These are phyloP conservation scores for Rhizopus stolonifer DNA, from an alignment of 371 early-diverging fungal species.

Conservation along the genomic window DNA sequence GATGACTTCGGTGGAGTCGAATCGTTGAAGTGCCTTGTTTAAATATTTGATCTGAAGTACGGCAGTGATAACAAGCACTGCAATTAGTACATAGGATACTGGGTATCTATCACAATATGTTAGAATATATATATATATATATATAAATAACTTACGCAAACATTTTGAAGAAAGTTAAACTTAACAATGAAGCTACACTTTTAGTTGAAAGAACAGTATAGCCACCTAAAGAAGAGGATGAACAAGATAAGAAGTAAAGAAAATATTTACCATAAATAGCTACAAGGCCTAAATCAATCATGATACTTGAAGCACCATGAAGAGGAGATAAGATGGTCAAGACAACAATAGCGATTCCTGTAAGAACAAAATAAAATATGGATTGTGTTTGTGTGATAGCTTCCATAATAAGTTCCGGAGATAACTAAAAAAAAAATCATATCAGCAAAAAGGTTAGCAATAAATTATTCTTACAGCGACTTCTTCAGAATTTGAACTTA, in stretches of 20 bases:
- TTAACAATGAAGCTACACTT: conserved; percentile 69
- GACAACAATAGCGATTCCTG: conserved; percentile 35
- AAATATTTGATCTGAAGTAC: conserved; percentile 73
- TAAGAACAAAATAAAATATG: conserved; percentile 58
- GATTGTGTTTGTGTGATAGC: conserved; percentile 62
- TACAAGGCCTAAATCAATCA: conserved; percentile 70
- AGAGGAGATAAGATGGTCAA: conserved; percentile 54
- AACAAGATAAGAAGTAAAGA: not conserved
- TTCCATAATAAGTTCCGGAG: conserved; percentile 61
- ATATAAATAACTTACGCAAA: conserved; percentile 46
- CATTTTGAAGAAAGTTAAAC: conserved; percentile 61
- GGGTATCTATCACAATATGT: conserved; percentile 38
- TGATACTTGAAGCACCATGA: conserved; percentile 59
- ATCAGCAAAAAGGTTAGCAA: not conserved
- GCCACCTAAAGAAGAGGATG: conserved; percentile 54
- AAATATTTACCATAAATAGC: conserved; percentile 80
- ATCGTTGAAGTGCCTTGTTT: conserved; percentile 69
- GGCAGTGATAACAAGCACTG: conserved; percentile 64
- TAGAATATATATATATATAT: not conserved
- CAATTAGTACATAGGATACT: conserved; percentile 64
- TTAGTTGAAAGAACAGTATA: conserved; percentile 80
- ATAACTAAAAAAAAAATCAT: too few relatives aligned
- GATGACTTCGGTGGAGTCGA: conserved; percentile 77
- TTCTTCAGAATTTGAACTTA: conserved; percentile 63
- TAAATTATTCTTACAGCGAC: conserved; percentile 41